Evolutionary conservation across 352 stramenopile genomes (phyloP).

Genomic region (Pseudoperonospora humuli): DNA sequence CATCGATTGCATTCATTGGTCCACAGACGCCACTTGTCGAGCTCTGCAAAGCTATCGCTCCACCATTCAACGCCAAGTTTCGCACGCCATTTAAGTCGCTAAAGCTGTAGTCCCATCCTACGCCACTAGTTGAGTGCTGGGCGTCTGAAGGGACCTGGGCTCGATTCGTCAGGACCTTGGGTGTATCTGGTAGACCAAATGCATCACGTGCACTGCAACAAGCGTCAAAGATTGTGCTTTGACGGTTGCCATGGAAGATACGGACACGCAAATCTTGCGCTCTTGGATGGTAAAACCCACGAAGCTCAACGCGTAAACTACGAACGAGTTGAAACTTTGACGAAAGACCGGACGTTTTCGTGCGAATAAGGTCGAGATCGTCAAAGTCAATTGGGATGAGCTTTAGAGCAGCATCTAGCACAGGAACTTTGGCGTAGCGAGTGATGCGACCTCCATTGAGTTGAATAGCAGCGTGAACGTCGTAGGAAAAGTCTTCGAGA

Average conservation of each 20-base stretch:
- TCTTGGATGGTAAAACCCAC: conserved; percentile 61
- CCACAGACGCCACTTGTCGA: conserved; percentile 44
- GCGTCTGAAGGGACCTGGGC: conserved; percentile 32
- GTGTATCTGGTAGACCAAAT: conserved; percentile 37
- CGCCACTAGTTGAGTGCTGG: conserved; percentile 45
- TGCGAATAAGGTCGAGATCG: conserved; percentile 16
- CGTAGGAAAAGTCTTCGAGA: conserved; percentile 43
- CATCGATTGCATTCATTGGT: conserved; percentile 64
- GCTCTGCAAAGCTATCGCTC: conserved; percentile 56
- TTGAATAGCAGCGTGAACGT: conserved; percentile 28
- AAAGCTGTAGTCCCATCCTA: conserved; percentile 71
- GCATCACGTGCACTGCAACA: conserved; percentile 34
- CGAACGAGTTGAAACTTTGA: conserved; percentile 57
- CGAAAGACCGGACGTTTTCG: conserved; percentile 24
- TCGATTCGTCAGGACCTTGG: conserved; percentile 32
- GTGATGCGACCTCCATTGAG: conserved; percentile 50
- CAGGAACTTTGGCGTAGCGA: conserved; percentile 23
- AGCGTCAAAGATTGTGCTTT: conserved; percentile 34
- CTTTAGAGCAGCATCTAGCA: conserved; percentile 33
- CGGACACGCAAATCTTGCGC: conserved; percentile 41
- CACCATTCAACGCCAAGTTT: conserved; percentile 50
- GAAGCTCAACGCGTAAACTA: conserved; percentile 40
- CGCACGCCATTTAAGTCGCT: conserved; percentile 27
- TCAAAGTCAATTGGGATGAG: conserved; percentile 22
- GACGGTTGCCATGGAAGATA: conserved; percentile 41